Percentiles rank a stretch among this genome's conserved stretches.
Conservation (phyloP, 2,329 filamentous ascomycete genomes). For the Purpureocillium lavendulum region DNA sequence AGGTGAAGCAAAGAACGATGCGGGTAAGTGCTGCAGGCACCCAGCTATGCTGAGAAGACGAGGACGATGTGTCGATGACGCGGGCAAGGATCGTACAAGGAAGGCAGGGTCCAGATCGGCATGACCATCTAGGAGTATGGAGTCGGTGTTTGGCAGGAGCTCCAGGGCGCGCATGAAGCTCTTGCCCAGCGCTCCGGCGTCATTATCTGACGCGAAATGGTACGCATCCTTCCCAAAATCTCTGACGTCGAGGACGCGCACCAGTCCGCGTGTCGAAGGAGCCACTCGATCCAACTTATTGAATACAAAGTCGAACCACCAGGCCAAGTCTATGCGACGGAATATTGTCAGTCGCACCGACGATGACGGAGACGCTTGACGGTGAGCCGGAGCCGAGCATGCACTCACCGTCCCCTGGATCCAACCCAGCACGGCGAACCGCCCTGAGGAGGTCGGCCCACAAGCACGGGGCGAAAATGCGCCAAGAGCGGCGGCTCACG, state of each 20-base stretch:
- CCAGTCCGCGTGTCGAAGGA: slow-evolving; percentile 30
- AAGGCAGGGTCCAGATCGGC: slow-evolving; percentile 32
- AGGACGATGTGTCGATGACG: slow-evolving; percentile 4
- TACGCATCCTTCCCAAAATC: slow-evolving; percentile 29
- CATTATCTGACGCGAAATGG: slow-evolving; percentile 31
- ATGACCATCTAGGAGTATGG: slow-evolving; percentile 40
- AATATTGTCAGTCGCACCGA: no score
- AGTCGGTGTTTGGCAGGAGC: slow-evolving; percentile 34
- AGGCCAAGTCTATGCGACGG: slow-evolving; percentile 36
- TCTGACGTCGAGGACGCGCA: slow-evolving; percentile 40
- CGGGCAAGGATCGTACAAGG: slow-evolving; percentile 16
- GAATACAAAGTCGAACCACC: slow-evolving; percentile 39
- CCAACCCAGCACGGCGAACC: slow-evolving; percentile 28
- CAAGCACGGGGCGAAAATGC: slow-evolving; percentile 40
- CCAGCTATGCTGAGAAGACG: slow-evolving; percentile 36
- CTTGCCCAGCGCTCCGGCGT: slow-evolving; percentile 22
- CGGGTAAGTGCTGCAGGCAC: slow-evolving; percentile 30
- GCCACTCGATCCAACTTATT: slow-evolving; percentile 25
- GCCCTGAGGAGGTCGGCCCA: slow-evolving; percentile 42
- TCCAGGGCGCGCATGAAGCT: slow-evolving; percentile 29
- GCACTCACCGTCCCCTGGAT: slow-evolving; percentile 36
- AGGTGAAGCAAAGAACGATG: slow-evolving; percentile 27
- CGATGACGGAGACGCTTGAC: no score
- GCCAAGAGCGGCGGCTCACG: slow-evolving; percentile 38
- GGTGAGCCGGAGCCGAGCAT: not conserved